Conservation (phyloP, 768 basidiomycete species). For the Dacryopinax spathularia region DNA sequence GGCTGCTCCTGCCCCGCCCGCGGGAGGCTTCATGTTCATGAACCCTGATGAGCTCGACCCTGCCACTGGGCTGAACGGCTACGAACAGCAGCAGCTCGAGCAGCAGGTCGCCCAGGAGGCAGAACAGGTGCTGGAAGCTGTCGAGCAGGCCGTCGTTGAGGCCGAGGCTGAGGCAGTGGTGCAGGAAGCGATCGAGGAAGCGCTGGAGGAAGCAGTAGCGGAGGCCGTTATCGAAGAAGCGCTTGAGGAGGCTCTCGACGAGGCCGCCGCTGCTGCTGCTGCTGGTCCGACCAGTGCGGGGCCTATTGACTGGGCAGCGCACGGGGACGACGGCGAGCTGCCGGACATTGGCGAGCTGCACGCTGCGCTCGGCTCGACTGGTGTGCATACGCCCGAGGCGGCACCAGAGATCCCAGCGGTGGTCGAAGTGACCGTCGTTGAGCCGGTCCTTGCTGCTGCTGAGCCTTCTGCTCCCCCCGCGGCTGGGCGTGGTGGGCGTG, state of each 20-base stretch:
- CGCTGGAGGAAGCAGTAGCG: background rate
- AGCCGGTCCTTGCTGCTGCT: background rate
- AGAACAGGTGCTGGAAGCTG: background rate
- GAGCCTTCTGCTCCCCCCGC: background rate
- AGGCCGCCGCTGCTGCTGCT: background rate
- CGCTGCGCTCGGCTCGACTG: background rate
- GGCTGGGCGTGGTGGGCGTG: background rate
- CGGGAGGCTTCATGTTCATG: slow-evolving; percentile 1
- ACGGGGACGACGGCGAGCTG: background rate
- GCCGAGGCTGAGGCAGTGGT: background rate
- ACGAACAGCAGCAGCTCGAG: background rate
- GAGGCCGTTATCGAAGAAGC: background rate
- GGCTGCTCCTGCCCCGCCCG: background rate
- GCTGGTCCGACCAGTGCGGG: background rate
- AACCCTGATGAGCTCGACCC: background rate
- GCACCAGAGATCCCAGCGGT: background rate
- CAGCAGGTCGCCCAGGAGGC: background rate
- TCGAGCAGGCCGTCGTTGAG: background rate
- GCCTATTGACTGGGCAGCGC: background rate
- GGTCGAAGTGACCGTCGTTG: background rate
- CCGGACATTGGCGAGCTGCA: background rate
- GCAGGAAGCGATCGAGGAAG: background rate
- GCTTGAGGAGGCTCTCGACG: background rate
- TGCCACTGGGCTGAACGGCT: background rate
- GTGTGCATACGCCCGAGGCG: background rate